Evolutionary conservation across 164 flowering plant species (phyloP), one percentile per base, ranked within the genome.

Genomic region (Stephania cephalantha): DNA sequence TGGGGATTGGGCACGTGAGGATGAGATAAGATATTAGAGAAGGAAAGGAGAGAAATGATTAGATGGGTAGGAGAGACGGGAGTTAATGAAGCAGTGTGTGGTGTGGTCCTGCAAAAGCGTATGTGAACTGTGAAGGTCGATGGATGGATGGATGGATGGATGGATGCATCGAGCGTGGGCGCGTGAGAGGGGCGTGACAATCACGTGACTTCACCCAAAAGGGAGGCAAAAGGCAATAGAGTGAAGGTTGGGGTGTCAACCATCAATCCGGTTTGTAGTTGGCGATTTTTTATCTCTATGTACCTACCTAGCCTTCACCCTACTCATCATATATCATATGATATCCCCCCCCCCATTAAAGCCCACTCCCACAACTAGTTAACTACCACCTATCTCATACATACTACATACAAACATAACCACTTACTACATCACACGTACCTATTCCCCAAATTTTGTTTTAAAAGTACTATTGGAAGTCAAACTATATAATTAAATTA

Each of bases 181-280:
- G 42, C 42, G 42, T 35, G 42, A 35, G 78, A 48, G 73, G 61
- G 69, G 85, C 80, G 82, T 83, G 89, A 83, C 86, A 81, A 79
- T 86, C 89, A 87, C 88, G 87, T 89, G 92, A 89, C 80, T 70
- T 83, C 76, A 72, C 67, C 77, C 81, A 42, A 85, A 85, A 85
- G 76, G 78, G 73, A 78, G 79, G 74, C 79, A 78, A 72, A 35
- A 35, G 42, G 4, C 42, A 35, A 35, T 35, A 35, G 72, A 48
- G 70, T 55, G 81, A 75, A 70, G 82, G 90, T 85, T 84, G 81
- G 84, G 71, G 77, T 82, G 88, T 85, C 88, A 81, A 69, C 77
- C 50, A 61, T 85, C 88, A 85, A 78, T 80, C 84, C 79, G 78
- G 77, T 86, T 86, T 83, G 84, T 82, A 72, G 85, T 85, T 85